Evolutionary conservation across 257 asterid species (phyloP).

Genomic region (Verbena officinalis): DNA sequence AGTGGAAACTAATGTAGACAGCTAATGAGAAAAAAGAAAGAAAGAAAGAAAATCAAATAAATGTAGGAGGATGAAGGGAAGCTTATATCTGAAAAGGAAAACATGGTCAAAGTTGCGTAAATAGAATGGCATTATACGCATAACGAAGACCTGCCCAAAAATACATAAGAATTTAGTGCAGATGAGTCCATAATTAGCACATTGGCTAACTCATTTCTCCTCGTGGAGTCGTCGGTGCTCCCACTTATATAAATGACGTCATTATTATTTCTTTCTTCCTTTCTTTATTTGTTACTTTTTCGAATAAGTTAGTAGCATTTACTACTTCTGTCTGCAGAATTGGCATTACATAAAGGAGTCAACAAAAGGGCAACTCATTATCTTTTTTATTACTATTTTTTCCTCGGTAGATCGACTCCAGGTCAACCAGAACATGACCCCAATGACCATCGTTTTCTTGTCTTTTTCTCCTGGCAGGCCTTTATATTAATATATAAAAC

Average conservation of each 20-base stretch:
- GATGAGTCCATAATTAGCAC: slow-evolving; percentile 13
- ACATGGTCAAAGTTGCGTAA: background rate
- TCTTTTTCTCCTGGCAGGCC: background rate
- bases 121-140: background rate
- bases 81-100: too few relatives aligned
- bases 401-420: slow-evolving; percentile 2
- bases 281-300: background rate
- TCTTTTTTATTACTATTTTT: background rate
- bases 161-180: background rate
- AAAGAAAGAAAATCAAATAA: background rate
- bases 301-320: background rate
- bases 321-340: background rate
- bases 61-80: background rate
- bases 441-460: background rate
- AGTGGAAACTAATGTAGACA: background rate
- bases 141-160: background rate
- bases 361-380: slow-evolving; percentile 3
- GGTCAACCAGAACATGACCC: slow-evolving; percentile 9
- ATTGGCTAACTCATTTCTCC: slow-evolving; percentile 4
- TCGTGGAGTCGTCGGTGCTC: background rate
- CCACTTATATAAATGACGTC: background rate
- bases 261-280: too few relatives aligned
- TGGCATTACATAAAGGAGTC: slow-evolving; percentile 27
- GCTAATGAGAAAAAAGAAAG: too few relatives aligned
- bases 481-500: background rate